These are phyloP conservation scores for Lactarius sanguifluus DNA, from an alignment of 768 basidiomycete species.

Conservation along the genomic window DNA sequence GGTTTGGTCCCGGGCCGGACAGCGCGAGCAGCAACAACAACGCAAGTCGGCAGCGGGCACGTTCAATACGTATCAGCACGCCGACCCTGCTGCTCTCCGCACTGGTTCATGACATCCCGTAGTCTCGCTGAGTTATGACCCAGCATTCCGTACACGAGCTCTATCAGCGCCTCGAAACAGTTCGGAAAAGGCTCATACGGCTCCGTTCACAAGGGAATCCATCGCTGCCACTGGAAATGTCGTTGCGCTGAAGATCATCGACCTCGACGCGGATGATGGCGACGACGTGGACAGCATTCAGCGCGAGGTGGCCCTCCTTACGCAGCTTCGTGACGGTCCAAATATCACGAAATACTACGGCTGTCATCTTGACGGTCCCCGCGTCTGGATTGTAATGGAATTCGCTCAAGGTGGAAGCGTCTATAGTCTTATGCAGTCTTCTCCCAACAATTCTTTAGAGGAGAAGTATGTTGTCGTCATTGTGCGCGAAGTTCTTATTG, in stretches of 20 bases:
- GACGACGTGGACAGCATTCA: constrained; percentile 98
- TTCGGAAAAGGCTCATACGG: constrained; percentile 96
- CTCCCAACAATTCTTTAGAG: constrained; percentile 71
- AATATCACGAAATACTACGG: constrained; percentile 96
- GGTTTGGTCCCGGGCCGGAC: background rate
- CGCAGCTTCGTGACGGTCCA: constrained; percentile 84
- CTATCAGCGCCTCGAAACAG: constrained; percentile 84
- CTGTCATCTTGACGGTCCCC: constrained; percentile 92
- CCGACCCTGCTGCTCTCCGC: background rate
- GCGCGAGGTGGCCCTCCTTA: constrained; percentile 89
- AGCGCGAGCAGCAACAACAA: background rate
- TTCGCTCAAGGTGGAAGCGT: constrained; percentile 95
- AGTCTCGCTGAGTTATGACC: constrained; percentile 35
- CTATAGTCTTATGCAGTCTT: constrained; percentile 87
- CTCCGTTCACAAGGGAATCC: constrained; percentile 88
- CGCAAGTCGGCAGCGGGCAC: background rate
- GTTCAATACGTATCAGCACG: background rate
- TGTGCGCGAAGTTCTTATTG: constrained; percentile 84
- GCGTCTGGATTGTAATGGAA: constrained; percentile 99
- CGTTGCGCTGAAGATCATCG: constrained; percentile 98
- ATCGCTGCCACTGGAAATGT: constrained; percentile 82
- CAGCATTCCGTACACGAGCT: constrained; percentile 73
- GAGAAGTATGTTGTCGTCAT: constrained; percentile 90
- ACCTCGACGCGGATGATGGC: constrained; percentile 86
- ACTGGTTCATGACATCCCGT: constrained; percentile 11